phyloP scores from a whole-genome alignment of 2,329 filamentous ascomycete species.

The Fusarium subglutinans region DNA sequence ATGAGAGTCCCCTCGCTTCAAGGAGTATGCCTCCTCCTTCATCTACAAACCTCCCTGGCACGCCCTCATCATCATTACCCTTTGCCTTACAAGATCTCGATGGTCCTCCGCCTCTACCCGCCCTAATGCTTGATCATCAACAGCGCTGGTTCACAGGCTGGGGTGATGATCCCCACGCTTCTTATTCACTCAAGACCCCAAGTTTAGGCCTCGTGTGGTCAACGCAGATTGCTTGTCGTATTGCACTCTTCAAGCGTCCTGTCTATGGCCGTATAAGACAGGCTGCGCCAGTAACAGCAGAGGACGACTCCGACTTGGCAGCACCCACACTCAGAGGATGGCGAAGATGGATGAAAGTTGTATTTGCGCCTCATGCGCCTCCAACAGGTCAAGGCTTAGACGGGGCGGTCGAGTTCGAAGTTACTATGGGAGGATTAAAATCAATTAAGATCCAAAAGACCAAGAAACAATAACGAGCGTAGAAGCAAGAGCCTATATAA shows the following conservation, averaged over 20 bases:
- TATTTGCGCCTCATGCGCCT: constrained; percentile 82
- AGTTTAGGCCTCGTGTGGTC: constrained; percentile 90
- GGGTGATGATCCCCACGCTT: constrained; percentile 73
- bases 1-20: constrained; percentile 62
- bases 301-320: constrained; percentile 54
- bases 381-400: constrained; percentile 59
- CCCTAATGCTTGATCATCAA: constrained; percentile 84
- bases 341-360: constrained; percentile 84
- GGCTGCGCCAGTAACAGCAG: constrained; percentile 48
- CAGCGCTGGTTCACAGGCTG: constrained; percentile 96
- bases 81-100: constrained; percentile 44
- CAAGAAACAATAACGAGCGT: background rate
- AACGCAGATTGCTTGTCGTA: constrained; percentile 83
- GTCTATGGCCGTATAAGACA: constrained; percentile 55
- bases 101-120: constrained; percentile 53
- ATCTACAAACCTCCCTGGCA: constrained; percentile 43
- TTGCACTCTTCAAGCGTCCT: constrained; percentile 81
- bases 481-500: background rate
- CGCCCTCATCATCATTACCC: constrained; percentile 54
- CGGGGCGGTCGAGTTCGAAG: constrained; percentile 75
- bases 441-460: constrained; percentile 37
- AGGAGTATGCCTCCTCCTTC: constrained; percentile 51
- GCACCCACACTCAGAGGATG: constrained; percentile 64
- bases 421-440: constrained; percentile 72
- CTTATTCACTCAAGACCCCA: constrained; percentile 76